phyloP scores from a whole-genome alignment of 495 filamentous ascomycete genomes.

The Penicillium simplicissimum region DNA sequence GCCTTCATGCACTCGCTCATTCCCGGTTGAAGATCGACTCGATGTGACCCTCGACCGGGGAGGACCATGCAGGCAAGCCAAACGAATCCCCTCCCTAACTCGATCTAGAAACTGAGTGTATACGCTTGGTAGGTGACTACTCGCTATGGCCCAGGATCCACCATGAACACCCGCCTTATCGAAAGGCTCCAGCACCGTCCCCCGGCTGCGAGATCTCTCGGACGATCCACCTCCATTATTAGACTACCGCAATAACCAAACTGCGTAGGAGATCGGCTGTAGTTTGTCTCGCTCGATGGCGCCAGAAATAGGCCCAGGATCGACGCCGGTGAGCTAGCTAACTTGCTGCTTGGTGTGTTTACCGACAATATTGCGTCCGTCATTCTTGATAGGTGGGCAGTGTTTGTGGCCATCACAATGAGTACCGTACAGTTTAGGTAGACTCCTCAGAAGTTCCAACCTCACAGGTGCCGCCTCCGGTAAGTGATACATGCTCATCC shows the following conservation, averaged over 20 bases:
- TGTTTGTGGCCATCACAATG: not conserved
- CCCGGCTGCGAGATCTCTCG: slow-evolving; percentile 16
- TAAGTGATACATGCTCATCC: not conserved
- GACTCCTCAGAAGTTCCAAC: not conserved
- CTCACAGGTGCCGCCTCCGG: not conserved
- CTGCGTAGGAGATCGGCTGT: slow-evolving; percentile 7
- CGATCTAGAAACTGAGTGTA: not conserved
- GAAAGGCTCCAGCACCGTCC: not conserved
- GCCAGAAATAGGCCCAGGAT: slow-evolving; percentile 3
- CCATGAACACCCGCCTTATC: not conserved
- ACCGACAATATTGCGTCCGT: not conserved
- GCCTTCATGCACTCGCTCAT: not conserved
- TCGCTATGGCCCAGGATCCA: not conserved
- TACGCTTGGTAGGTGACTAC: not conserved
- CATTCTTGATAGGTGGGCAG: not conserved
- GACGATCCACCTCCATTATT: slow-evolving; percentile 12
- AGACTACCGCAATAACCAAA: slow-evolving; percentile 18
- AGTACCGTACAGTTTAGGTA: not conserved
- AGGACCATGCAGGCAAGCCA: not conserved
- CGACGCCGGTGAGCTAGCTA: not conserved
- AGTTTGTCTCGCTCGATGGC: not conserved
- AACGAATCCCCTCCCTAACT: not conserved
- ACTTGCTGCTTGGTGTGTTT: not conserved
- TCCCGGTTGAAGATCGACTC: not conserved
- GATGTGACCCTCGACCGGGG: slow-evolving; percentile 22